phyloP scores from a whole-genome alignment of 1,284 basidiomycete genomes.

The Sanghuangporus baumii region DNA sequence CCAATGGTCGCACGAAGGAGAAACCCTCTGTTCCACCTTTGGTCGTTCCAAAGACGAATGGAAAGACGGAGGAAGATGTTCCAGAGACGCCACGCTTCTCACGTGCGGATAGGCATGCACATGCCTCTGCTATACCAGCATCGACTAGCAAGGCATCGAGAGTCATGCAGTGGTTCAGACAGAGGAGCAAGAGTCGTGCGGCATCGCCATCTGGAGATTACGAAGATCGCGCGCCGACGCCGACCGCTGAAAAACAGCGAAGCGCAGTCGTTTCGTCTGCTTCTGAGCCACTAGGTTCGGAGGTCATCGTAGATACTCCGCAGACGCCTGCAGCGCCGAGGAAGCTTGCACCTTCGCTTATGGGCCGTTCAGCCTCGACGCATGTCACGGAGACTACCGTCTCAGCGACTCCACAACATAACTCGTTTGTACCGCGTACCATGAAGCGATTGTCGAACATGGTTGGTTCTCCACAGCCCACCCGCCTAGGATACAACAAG shows the following conservation, averaged over 20 bases:
- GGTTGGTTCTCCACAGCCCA: conserved; percentile 4
- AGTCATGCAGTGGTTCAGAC: conserved; percentile 80
- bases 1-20: conserved; percentile 12
- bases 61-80: background rate
- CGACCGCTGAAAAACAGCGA: conserved; percentile 18
- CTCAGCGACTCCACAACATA: conserved; percentile 1
- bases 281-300: background rate
- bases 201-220: conserved; percentile 26
- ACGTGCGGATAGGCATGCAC: conserved; percentile 22
- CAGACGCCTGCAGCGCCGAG: background rate
- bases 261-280: background rate
- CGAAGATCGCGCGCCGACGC: conserved; percentile 24
- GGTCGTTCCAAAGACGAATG: background rate
- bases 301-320: background rate
- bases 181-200: conserved; percentile 50
- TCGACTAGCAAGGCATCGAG: conserved; percentile 69
- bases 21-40: conserved; percentile 3
- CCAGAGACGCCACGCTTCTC: conserved; percentile 21
- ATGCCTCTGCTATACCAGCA: conserved; percentile 44
- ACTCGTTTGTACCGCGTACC: conserved; percentile 8
- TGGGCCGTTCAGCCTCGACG: conserved; percentile 7
- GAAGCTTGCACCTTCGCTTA: background rate
- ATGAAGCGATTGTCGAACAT: conserved; percentile 13
- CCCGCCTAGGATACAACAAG: conserved; percentile 33
- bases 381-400: conserved; percentile 4